Evolutionary conservation across 169 alveolate species (phyloP), one percentile per base, ranked within the genome.

Genomic region (Plasmodium vivax): DNA sequence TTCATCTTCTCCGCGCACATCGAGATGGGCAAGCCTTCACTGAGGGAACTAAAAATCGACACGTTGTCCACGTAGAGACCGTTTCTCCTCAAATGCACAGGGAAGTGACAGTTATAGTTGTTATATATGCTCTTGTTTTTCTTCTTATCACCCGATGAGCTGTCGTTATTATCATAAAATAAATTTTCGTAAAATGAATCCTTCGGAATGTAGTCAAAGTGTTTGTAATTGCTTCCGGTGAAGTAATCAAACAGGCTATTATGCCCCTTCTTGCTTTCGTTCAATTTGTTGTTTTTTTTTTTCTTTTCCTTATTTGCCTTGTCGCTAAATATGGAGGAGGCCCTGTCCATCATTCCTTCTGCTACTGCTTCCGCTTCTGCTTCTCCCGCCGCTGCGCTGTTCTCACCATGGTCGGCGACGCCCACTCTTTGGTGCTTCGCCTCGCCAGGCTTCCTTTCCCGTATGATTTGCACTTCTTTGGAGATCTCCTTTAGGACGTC

Each of bases 51-150:
- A 41, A 92, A 92, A 34, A 92, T 72, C 27, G 92, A 82, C 3
- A 83, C 68, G 58, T 92, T 92, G 32, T 92, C 95, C 27, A 92
- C 77, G 72, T 92, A 92, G 27, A 82, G 34, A 27, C 95, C 95
- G 27, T 92, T 92, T 92, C 95, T 92, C 84, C 95, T 92, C 62
- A 92, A 92, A 92, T 92, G 95, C n/a, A 92, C 75, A 14, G 95
- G 95, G 54, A 92, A 92, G 56, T 92, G 95, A 72, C 95, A 92
- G 34, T 92, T 92, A 62, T 92, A 92, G 43, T 92, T 92, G 62
- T 92, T 92, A 82, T 92, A 92, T 62, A 92, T 92, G 58, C 91
- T 72, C 54, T 58, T 92, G 32, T 41, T 56, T 36, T 88, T 80
- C 27, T 45, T 92, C 23, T 82, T 58, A 73, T 45, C 71, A 87